phyloP scores from a whole-genome alignment of 768 basidiomycete genomes.

The Inosperma sp. region DNA sequence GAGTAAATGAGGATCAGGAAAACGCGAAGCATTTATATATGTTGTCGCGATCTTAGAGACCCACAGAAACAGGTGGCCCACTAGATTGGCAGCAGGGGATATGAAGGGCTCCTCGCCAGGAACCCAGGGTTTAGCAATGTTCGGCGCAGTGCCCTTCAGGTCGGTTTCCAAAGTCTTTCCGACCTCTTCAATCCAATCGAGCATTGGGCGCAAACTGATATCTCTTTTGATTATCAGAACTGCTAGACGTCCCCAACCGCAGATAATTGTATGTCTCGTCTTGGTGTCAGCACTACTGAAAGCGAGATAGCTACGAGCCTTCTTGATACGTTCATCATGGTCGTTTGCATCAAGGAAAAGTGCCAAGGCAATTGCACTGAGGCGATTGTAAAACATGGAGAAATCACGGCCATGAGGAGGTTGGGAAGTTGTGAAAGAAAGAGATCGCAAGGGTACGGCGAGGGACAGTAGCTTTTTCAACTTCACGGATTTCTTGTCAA shows the following conservation, averaged over 20 bases:
- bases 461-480: constrained; percentile 68
- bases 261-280: constrained; percentile 67
- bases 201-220: constrained; percentile 46
- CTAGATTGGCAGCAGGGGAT: constrained; percentile 1
- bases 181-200: constrained; percentile 65
- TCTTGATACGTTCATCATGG: constrained; percentile 51
- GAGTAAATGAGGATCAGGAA: constrained; percentile 16
- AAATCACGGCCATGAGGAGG: constrained; percentile 53
- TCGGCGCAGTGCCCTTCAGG: constrained; percentile 23
- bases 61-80: constrained; percentile 4
- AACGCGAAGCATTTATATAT: background rate
- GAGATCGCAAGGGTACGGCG: constrained; percentile 64
- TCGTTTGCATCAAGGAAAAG: constrained; percentile 57
- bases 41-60: background rate
- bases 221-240: constrained; percentile 54
- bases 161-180: constrained; percentile 52
- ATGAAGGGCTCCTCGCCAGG: too few species aligned
- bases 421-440: constrained; percentile 53
- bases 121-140: too few species aligned
- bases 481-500: constrained; percentile 34
- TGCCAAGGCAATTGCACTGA: constrained; percentile 65
- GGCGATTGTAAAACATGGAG: constrained; percentile 79
- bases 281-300: constrained; percentile 62
- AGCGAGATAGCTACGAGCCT: constrained; percentile 60
- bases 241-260: constrained; percentile 68